Conservation (phyloP, 177 flowering plant species). For the Vitis hybrid region DNA sequence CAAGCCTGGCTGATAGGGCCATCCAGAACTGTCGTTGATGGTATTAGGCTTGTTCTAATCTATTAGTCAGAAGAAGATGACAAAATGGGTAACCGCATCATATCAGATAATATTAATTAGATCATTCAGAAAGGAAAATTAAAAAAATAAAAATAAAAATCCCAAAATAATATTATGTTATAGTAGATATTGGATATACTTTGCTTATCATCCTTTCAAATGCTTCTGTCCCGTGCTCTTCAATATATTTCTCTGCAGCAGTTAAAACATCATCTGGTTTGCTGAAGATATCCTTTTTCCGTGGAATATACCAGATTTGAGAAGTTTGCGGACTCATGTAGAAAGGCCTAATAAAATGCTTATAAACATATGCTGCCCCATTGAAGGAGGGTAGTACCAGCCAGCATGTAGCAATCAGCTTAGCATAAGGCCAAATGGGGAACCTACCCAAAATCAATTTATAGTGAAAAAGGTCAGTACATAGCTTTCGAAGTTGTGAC, state of each 20-base stretch:
- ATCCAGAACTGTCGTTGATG: too few species aligned
- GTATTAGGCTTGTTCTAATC: too few species aligned
- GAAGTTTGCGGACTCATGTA: constrained; percentile 54
- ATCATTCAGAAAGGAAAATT: too few species aligned
- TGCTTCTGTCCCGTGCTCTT: constrained; percentile 72
- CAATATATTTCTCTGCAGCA: constrained; percentile 79
- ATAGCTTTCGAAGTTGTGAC: not conserved
- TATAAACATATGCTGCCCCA: constrained; percentile 86
- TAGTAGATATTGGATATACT: constrained; percentile 32
- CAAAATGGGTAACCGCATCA: too few species aligned
- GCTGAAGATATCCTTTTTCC: constrained; percentile 60
- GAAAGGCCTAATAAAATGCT: constrained; percentile 66
- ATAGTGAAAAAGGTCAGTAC: not conserved
- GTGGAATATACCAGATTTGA: constrained; percentile 63
- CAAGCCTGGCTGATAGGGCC: too few species aligned
- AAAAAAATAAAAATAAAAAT: too few species aligned
- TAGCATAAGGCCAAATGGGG: constrained; percentile 80
- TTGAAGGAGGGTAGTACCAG: constrained; percentile 83
- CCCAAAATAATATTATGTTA: not conserved
- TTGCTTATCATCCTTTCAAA: constrained; percentile 65
- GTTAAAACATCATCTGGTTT: constrained; percentile 63
- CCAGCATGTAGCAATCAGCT: constrained; percentile 77
- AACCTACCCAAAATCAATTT: constrained; percentile 38
- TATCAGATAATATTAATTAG: too few species aligned
- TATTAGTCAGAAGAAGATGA: too few species aligned